Conservation (phyloP, 2,329 filamentous ascomycete species). For the Pseudopithomyces maydicus region DNA sequence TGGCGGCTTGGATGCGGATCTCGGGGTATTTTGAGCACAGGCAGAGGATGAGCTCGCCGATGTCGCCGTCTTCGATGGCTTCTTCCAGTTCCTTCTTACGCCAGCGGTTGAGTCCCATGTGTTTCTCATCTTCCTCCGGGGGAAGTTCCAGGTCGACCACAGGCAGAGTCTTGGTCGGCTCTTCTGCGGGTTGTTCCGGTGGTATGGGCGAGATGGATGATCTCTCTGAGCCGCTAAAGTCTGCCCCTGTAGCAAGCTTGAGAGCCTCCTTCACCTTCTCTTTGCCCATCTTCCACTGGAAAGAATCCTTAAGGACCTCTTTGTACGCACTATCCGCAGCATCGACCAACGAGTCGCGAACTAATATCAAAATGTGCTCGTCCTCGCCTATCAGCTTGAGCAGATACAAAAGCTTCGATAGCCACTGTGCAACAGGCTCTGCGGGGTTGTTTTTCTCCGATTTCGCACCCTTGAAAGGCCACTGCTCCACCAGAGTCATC, state of each 20-base stretch:
- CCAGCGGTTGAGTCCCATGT: constrained; percentile 65
- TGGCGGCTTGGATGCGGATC: constrained; percentile 78
- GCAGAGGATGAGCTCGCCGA: constrained; percentile 72
- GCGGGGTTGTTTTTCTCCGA: constrained; percentile 28
- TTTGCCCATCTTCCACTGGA: constrained; percentile 46
- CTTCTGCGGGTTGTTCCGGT: constrained; percentile 15
- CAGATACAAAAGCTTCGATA: constrained; percentile 41
- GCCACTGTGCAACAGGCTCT: constrained; percentile 41
- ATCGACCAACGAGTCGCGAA: constrained; percentile 35
- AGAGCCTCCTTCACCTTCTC: constrained; percentile 42
- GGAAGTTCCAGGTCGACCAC: constrained; percentile 41
- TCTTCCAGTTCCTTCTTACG: constrained; percentile 77
- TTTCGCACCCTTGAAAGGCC: constrained; percentile 62
- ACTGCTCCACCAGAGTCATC: constrained; percentile 76
- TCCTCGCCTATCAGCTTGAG: constrained; percentile 45
- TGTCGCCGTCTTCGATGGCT: constrained; percentile 76
- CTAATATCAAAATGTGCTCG: constrained; percentile 27
- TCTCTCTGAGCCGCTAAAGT: constrained; percentile 42
- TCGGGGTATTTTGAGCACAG: constrained; percentile 75
- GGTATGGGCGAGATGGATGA: constrained; percentile 35
- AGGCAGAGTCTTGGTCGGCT: constrained; percentile 13
- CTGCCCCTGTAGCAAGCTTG: constrained; percentile 39
- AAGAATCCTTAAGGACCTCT: constrained; percentile 39
- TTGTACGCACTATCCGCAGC: constrained; percentile 35
- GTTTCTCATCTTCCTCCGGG: constrained; percentile 49